Evolutionary conservation across 257 asterid species (phyloP), one percentile per base, ranked within the genome.

Genomic region (Leptodermis oblonga): DNA sequence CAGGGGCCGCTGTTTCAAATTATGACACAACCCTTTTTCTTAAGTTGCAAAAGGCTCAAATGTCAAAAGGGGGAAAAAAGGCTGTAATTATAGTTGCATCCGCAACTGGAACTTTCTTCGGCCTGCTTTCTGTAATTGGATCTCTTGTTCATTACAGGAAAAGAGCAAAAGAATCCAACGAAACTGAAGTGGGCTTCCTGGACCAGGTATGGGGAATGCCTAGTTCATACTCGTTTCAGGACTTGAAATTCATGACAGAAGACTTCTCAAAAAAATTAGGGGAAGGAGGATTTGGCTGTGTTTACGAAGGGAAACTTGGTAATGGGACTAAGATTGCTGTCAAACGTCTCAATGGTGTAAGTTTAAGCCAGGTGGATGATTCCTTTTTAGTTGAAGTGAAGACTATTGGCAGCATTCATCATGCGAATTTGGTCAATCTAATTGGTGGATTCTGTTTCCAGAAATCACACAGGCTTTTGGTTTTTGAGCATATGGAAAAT

Each of bases 341-440:
- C 34, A 78, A 78, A 49, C 3, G 62, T 13, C 70, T 78, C 8
- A 52, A 70, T 39, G 48, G 70, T 25, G 0, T 53, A 13, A 56
- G 73, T 33, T 0, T 53, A 12, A 60, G 64, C 12, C 66, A 66
- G 20, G 25, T 56, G 20, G 66, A 52, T 30, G 63, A 74, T 4
- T 51, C 70, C 28, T 78, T 74, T 63, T 18, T 70, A 36, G 69
- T 66, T 2, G 77, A 78, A 45, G 79, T 78, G 20, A 42, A 34
- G 48, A 36, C 58, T 1, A 72, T 74, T 3, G 79, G 76, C 7
- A 70, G 73, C 68, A 59, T 74, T 36, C 76, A 73, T 39, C 81
- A 79, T 55, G 54, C 67, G 26, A 74, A 79, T 79, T 53, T 79
- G 70, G 77, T 79, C 22, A 71, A 55, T 55, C 70, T 79, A 30